Base-by-base conservation (phyloP, 257 asterid species). In the Asclepias syriaca region DNA sequence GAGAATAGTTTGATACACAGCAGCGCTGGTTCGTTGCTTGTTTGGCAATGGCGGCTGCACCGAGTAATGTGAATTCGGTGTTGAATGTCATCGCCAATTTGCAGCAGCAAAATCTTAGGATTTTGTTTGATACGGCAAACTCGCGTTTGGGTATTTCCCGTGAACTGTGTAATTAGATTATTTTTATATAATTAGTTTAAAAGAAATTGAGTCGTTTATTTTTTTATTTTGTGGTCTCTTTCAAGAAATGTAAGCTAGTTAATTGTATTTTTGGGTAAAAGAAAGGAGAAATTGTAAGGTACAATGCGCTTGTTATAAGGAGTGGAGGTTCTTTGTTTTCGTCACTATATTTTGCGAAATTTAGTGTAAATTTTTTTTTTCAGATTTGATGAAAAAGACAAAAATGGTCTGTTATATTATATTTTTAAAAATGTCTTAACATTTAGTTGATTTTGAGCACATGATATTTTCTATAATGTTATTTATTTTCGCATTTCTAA, bases 71-170 rank as follows among this genome's bases (percentile, higher is more conserved):
- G 77, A 84, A 91, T 87, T 87, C 96, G 0, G 88, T 80, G 69
- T 79, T 92, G 74, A 92, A 89, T 69, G 89, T 89, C 5, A 85
- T 92, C 34, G 98, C 96, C 77, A 89, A 88, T 84, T 82, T 89
- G 86, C 96, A 92, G 96, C 98, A 92, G 73, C 98, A 92, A 77
- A 92, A 92, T 50, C 84, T 88, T 15, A 85, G 96, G 89, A 87
- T 92, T 51, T 14, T 92, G 90, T 89, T 89, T 43, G 98, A 92
- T 37, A 83, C 88, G 0, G 84, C 70, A 1, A 92, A 89, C 57
- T 87, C 94, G 27, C 90, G 83, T 29, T n/a, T 92, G 68, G 96
- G 96, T 5, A 85, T 92, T 63, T 90, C 93, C 43, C 96, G 96
- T 24, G 98, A 92, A 56, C 84, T 83, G 70, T 92, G 98, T 81